Percentiles rank a stretch among this genome's conserved stretches.
Conservation (phyloP, 1,139 yeast genomes). For the Scheffersomyces insectosa region DNA sequence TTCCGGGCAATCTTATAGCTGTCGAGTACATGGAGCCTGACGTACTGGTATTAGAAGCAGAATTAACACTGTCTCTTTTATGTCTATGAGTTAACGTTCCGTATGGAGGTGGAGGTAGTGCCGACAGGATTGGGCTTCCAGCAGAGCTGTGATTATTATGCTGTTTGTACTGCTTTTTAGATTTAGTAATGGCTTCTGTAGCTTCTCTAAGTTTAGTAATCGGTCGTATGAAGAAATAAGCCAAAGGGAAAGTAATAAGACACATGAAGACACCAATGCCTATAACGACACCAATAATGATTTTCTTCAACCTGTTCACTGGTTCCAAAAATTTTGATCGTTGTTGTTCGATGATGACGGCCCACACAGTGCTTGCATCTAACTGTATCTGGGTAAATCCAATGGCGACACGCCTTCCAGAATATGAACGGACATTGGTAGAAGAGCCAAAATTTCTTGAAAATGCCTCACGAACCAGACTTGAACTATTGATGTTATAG, state of each 20-base stretch:
- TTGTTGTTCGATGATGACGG: slow-evolving; percentile 70
- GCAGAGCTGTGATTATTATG: slow-evolving; percentile 2
- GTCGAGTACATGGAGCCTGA: slow-evolving; percentile 37
- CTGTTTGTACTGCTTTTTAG: slow-evolving; percentile 27
- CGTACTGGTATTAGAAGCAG: slow-evolving; percentile 25
- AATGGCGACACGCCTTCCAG: slow-evolving; percentile 55
- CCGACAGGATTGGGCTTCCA: slow-evolving; percentile 5
- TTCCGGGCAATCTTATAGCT: slow-evolving; percentile 47
- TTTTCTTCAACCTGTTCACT: slow-evolving; percentile 58
- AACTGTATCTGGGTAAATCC: slow-evolving; percentile 66
- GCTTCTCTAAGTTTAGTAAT: slow-evolving; percentile 80
- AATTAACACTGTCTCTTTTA: slow-evolving; percentile 28
- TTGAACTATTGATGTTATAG: slow-evolving; percentile 30
- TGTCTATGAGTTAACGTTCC: not conserved
- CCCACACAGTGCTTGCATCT: slow-evolving; percentile 60
- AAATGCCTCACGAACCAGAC: slow-evolving; percentile 45
- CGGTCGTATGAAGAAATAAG: slow-evolving; percentile 85
- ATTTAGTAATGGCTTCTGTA: slow-evolving; percentile 60
- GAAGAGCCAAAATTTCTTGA: slow-evolving; percentile 48
- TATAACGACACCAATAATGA: slow-evolving; percentile 75
- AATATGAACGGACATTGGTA: slow-evolving; percentile 43
- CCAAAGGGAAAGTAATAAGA: slow-evolving; percentile 74
- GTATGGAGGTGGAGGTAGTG: slow-evolving; percentile 1
- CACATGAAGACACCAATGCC: slow-evolving; percentile 80
- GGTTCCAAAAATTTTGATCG: slow-evolving; percentile 63